phyloP scores from a whole-genome alignment of 2,329 filamentous ascomycete genomes.

The Diplocarpon rosae region DNA sequence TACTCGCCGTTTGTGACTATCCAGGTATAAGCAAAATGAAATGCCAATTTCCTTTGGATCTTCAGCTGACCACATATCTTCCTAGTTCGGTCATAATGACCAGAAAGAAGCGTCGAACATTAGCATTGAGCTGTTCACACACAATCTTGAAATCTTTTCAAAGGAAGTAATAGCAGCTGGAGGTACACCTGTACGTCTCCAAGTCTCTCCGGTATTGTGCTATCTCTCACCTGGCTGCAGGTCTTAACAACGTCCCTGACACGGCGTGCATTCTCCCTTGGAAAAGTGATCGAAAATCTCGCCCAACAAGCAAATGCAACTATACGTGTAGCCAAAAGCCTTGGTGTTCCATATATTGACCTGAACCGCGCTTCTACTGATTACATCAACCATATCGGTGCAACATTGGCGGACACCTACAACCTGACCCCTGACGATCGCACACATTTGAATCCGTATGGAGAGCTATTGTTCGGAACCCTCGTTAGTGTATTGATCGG shows the following conservation, averaged over 20 bases:
- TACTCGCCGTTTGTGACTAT: too few relatives aligned
- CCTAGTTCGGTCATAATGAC: constrained; percentile 37
- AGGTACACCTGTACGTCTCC: constrained; percentile 16
- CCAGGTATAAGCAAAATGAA: too few relatives aligned
- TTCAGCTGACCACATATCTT: too few relatives aligned
- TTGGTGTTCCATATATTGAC: constrained; percentile 29
- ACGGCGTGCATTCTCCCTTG: constrained; percentile 31
- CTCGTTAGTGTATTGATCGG: too few relatives aligned
- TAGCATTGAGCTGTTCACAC: constrained; percentile 30
- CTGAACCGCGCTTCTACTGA: constrained; percentile 32
- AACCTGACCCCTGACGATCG: too few relatives aligned
- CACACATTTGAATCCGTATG: too few relatives aligned
- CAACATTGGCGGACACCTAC: too few relatives aligned
- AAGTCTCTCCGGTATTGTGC: background rate
- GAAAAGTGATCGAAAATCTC: constrained; percentile 31
- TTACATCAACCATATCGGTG: constrained; percentile 35
- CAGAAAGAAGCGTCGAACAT: constrained; percentile 32
- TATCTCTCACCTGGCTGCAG: too few relatives aligned
- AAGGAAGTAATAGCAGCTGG: constrained; percentile 22
- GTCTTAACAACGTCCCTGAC: constrained; percentile 36
- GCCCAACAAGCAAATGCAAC: constrained; percentile 29
- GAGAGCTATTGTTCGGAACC: too few relatives aligned
- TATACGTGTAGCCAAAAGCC: constrained; percentile 29
- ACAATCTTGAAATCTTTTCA: constrained; percentile 31
- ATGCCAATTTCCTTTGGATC: too few relatives aligned